Conservation (phyloP, 805 yeast species). For the Sugiyamaella marilandica region DNA sequence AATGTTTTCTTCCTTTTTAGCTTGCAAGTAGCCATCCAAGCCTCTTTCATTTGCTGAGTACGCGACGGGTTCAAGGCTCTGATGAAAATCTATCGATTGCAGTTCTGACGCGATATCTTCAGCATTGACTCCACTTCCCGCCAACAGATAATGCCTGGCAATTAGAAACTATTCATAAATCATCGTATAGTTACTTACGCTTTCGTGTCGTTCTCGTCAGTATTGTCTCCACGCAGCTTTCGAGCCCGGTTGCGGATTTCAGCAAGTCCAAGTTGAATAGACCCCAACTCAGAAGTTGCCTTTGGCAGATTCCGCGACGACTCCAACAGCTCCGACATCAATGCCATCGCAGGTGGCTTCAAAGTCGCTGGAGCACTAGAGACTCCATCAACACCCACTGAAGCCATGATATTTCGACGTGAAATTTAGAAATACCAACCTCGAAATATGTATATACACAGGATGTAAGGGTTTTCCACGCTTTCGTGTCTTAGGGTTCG, state of each 20-base stretch:
- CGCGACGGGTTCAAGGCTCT: conserved; percentile 28
- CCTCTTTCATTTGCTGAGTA: conserved; percentile 19
- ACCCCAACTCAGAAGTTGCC: conserved; percentile 61
- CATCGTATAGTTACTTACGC: conserved; percentile 24
- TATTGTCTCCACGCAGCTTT: conserved; percentile 54
- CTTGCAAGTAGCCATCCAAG: conserved; percentile 52
- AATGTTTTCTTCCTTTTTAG: conserved; percentile 77
- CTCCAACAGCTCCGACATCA: conserved; percentile 68
- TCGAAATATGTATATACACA: neutral
- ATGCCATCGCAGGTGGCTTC: conserved; percentile 29
- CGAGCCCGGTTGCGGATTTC: conserved; percentile 71
- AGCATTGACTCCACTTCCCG: conserved; percentile 82
- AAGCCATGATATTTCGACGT: conserved; percentile 1
- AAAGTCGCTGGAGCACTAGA: neutral
- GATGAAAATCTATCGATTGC: conserved; percentile 37
- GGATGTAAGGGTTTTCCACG: neutral
- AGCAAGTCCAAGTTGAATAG: conserved; percentile 71
- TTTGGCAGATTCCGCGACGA: conserved; percentile 72
- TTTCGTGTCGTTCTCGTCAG: conserved; percentile 36
- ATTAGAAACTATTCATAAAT: neutral
- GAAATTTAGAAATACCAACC: neutral
- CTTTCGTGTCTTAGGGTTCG: too few relatives aligned
- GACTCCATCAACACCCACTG: neutral
- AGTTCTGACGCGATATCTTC: conserved; percentile 67
- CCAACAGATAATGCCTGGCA: conserved; percentile 66